phyloP scores from a whole-genome alignment of 2,329 filamentous ascomycete genomes.

The Truncatella angustata region DNA sequence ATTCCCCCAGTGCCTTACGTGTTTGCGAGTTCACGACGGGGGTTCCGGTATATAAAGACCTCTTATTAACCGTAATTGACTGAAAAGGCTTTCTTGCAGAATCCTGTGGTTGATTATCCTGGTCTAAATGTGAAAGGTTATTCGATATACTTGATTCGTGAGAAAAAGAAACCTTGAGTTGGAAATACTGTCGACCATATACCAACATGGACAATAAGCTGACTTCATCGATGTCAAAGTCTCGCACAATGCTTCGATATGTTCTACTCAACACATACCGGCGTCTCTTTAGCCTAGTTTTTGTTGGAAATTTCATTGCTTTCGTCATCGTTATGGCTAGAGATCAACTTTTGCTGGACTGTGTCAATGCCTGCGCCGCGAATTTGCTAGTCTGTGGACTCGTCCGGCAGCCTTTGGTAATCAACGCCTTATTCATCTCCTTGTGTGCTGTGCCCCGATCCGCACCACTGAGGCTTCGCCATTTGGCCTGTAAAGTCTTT shows the following conservation, averaged over 20 bases:
- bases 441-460: conserved; percentile 44
- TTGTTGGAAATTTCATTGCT: conserved; percentile 1
- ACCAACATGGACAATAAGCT: not conserved
- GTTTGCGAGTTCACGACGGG: no score
- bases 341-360: not conserved
- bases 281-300: not conserved
- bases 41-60: no score
- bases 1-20: no score
- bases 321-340: conserved; percentile 3
- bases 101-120: no score
- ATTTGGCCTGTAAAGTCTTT: conserved; percentile 49
- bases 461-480: conserved; percentile 47
- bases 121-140: no score
- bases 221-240: not conserved
- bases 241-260: not conserved
- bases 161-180: no score
- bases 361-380: conserved; percentile 38
- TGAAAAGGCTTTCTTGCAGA: no score
- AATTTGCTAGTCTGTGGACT: conserved; percentile 50
- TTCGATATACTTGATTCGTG: no score
- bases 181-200: not conserved
- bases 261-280: conserved; percentile 4
- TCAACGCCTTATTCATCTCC: conserved; percentile 50
- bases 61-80: no score
- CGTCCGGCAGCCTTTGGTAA: conserved; percentile 53